phyloP scores from a whole-genome alignment of 1,284 basidiomycete genomes.

The Anthracocystis setariae region DNA sequence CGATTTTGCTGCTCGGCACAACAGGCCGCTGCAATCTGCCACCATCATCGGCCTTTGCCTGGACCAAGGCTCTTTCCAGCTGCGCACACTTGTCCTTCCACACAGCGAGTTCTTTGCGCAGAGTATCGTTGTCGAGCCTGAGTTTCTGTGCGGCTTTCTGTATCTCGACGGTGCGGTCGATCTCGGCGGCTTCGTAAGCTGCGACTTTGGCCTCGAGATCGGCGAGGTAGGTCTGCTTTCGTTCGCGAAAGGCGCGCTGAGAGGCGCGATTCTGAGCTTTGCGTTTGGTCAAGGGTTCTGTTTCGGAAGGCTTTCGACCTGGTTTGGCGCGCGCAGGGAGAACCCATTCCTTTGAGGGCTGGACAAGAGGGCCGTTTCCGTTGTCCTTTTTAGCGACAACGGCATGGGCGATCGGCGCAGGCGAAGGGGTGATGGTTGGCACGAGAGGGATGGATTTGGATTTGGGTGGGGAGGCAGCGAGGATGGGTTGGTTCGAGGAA shows the following conservation, averaged over 20 bases:
- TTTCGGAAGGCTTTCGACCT: conserved; percentile 64
- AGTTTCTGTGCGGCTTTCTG: conserved; percentile 60
- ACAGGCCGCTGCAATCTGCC: conserved; percentile 13
- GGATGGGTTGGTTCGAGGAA: background rate
- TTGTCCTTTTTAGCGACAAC: conserved; percentile 22
- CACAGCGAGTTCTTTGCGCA: conserved; percentile 39
- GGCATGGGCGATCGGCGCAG: conserved; percentile 4
- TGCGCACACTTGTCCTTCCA: conserved; percentile 44
- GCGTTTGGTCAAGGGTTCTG: conserved; percentile 64
- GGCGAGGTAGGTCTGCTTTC: conserved; percentile 58
- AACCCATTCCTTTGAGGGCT: conserved; percentile 65
- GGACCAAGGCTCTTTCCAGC: conserved; percentile 30
- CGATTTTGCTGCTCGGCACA: conserved; percentile 22
- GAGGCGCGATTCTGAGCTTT: conserved; percentile 64
- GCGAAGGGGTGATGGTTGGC: conserved; percentile 5
- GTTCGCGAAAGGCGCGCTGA: conserved; percentile 61
- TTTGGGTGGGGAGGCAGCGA: conserved; percentile 10
- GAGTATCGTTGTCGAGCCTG: conserved; percentile 50
- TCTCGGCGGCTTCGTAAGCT: conserved; percentile 59
- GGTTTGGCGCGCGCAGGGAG: conserved; percentile 65
- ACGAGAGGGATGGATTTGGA: conserved; percentile 4
- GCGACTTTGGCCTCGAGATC: conserved; percentile 61
- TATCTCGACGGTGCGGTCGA: conserved; percentile 61
- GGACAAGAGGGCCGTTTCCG: conserved; percentile 34
- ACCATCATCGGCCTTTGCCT: conserved; percentile 24